phyloP scores from a whole-genome alignment of 441 rosid species.

The Gossypium gossypioides region DNA sequence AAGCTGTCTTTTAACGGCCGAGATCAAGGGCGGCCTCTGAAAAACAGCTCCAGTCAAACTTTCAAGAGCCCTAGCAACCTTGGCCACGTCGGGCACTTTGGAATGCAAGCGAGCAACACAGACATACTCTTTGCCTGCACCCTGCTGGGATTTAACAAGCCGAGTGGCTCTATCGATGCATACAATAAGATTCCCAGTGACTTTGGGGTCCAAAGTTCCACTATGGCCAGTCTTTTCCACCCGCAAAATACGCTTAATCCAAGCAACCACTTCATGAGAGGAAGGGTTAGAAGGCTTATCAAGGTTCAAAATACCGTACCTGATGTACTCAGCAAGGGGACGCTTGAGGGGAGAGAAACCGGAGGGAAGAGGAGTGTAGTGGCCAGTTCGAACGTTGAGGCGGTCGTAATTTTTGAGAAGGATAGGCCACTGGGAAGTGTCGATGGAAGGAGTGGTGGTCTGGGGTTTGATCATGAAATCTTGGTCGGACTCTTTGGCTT shows the following conservation, averaged over 20 bases:
- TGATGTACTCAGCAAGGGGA: constrained; percentile 60
- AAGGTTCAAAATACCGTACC: constrained; percentile 69
- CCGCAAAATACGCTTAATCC: constrained; percentile 78
- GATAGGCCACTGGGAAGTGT: constrained; percentile 86
- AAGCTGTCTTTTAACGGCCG: constrained; percentile 87
- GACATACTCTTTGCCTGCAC: constrained; percentile 92
- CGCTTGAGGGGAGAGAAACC: constrained; percentile 85
- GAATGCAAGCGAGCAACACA: constrained; percentile 78
- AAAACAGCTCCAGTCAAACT: constrained; percentile 82
- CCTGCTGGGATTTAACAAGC: constrained; percentile 87
- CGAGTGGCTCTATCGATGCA: constrained; percentile 87
- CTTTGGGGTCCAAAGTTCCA: constrained; percentile 86
- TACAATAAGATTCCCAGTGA: constrained; percentile 80
- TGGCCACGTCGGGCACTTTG: constrained; percentile 66
- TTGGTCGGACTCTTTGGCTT: constrained; percentile 14
- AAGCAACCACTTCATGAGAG: constrained; percentile 87
- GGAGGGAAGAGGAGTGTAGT: constrained; percentile 74
- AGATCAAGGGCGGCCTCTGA: constrained; percentile 76
- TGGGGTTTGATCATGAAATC: constrained; percentile 78
- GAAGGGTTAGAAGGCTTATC: constrained; percentile 90
- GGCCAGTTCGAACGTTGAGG: constrained; percentile 89
- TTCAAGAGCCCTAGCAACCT: constrained; percentile 79
- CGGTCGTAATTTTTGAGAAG: constrained; percentile 79
- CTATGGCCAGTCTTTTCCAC: constrained; percentile 85
- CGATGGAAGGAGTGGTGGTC: constrained; percentile 57